Evolutionary conservation across 352 stramenopile species (phyloP).

Genomic region (Pilasporangium apinafurcum): DNA sequence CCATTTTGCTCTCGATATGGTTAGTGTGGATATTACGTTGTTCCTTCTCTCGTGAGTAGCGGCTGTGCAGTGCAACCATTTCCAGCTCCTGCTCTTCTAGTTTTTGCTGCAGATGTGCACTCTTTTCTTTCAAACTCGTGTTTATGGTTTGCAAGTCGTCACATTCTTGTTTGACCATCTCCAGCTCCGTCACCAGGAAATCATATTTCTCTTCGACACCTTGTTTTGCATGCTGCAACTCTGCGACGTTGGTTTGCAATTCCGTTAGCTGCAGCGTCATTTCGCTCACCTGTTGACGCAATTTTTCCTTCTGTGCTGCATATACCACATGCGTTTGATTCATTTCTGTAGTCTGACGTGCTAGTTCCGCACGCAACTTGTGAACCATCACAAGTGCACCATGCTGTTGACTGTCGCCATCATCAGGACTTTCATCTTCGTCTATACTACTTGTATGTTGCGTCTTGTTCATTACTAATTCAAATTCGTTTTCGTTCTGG

Average conservation of each 20-base stretch:
- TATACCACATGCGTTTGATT: slow-evolving; percentile 13
- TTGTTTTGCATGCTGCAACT: slow-evolving; percentile 23
- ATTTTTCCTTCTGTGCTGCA: slow-evolving; percentile 8
- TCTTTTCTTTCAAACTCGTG: neutral
- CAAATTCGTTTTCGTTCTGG: neutral
- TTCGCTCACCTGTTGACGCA: slow-evolving; percentile 10
- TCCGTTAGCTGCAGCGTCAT: slow-evolving; percentile 2
- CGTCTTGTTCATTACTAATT: no score
- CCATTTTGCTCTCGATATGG: neutral
- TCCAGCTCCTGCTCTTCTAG: neutral
- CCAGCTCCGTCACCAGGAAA: slow-evolving; percentile 19
- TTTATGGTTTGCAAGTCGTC: no score
- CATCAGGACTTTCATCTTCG: neutral
- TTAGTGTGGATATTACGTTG: neutral
- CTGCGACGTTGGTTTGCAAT: slow-evolving; percentile 3
- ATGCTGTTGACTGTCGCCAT: slow-evolving; percentile 6
- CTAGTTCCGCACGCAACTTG: slow-evolving; percentile 10
- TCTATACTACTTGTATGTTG: no score
- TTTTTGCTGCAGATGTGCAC: neutral
- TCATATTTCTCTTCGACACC: slow-evolving; percentile 29
- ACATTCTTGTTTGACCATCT: slow-evolving; percentile 18
- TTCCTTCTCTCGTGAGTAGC: neutral
- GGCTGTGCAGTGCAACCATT: neutral
- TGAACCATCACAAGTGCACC: slow-evolving; percentile 20
- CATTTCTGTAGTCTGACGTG: slow-evolving; percentile 7